Percentiles rank a stretch among this genome's conserved stretches.
Evolutionary conservation across 176 grass and related monocot genomes (phyloP).

Genomic region (Cocos nucifera): DNA sequence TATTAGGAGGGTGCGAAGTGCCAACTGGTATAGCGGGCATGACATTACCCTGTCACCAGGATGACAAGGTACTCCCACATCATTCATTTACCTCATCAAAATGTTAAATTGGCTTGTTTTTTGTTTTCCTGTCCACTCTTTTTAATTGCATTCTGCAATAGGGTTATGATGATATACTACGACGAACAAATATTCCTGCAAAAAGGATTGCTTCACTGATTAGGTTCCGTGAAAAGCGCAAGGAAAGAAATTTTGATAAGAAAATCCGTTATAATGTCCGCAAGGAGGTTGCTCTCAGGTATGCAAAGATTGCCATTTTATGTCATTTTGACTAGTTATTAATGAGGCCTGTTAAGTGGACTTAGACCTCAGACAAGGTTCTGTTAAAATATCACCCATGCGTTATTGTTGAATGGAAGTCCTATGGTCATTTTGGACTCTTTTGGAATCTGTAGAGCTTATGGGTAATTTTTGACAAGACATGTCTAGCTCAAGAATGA

Average conservation of each 20-base stretch:
- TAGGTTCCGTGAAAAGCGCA: conserved; percentile 87
- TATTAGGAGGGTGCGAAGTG: conserved; percentile 62
- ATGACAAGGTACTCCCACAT: conserved; percentile 36
- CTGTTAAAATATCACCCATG: no score
- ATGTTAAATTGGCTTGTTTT: background rate
- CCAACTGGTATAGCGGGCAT: conserved; percentile 33
- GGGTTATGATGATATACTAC: conserved; percentile 82
- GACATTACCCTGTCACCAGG: conserved; percentile 37
- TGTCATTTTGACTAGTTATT: no score
- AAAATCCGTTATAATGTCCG: conserved; percentile 90
- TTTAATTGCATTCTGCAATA: conserved; percentile 31
- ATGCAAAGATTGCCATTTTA: background rate
- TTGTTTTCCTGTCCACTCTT: background rate
- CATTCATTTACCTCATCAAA: background rate
- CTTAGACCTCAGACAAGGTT: no score
- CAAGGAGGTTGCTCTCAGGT: conserved; percentile 91
- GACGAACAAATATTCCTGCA: conserved; percentile 72
- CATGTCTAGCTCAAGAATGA: no score
- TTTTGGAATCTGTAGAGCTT: no score
- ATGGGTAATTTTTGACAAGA: no score
- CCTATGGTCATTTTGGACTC: no score
- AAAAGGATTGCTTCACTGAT: conserved; percentile 83
- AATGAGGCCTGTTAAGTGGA: no score
- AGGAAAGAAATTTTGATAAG: conserved; percentile 97
- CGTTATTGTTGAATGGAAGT: no score